Conservation (phyloP, 306 rosid genomes). For the Malus sieversii region DNA sequence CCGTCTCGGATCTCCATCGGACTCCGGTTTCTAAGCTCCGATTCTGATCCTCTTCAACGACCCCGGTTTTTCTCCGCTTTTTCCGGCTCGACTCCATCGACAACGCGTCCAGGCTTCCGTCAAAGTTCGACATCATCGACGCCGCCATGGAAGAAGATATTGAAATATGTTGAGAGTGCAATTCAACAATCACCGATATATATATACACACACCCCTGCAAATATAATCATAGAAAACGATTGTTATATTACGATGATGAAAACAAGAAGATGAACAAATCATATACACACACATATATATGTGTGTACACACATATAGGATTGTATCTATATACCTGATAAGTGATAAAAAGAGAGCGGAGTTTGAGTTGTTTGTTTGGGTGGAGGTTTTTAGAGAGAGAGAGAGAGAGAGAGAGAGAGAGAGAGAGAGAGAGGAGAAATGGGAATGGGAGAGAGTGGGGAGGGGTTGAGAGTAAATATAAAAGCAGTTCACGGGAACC, state of each 20-base stretch:
- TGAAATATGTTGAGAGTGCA: background rate
- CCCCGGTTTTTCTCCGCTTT: constrained; percentile 43
- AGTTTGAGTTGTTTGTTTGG: background rate
- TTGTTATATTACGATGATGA: background rate
- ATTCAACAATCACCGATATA: background rate
- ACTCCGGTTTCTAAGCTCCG: constrained; percentile 1
- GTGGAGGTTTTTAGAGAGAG: background rate
- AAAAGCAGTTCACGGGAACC: constrained; percentile 52
- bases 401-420: background rate
- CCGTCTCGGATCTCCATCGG: constrained; percentile 60
- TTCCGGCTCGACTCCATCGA: constrained; percentile 32
- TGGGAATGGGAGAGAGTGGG: background rate
- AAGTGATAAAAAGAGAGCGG: background rate
- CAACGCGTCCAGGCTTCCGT: constrained; percentile 12
- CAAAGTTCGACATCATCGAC: constrained; percentile 20
- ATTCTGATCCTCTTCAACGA: background rate
- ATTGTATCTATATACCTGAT: constrained; percentile 1
- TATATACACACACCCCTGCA: background rate
- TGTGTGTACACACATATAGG: too few species aligned
- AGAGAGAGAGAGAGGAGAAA: background rate
- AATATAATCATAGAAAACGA: background rate
- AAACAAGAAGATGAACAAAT: background rate
- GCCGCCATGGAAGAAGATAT: constrained; percentile 22
- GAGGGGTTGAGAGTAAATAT: background rate
- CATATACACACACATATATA: too few species aligned